Conservation (phyloP, 768 basidiomycete species). For the Trametes sanguinea region DNA sequence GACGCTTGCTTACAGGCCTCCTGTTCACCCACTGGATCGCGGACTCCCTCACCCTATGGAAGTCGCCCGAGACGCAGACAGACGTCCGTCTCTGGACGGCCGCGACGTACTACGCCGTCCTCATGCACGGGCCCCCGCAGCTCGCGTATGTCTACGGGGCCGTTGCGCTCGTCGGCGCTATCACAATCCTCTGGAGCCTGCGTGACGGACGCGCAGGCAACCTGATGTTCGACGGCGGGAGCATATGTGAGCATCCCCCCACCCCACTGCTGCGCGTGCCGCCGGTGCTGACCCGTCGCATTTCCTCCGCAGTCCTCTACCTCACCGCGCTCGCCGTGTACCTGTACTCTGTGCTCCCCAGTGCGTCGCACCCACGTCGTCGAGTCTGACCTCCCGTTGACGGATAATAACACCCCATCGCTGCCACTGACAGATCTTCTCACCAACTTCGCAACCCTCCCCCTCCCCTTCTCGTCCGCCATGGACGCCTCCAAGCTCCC, state of each 20-base stretch:
- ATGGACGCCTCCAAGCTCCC: slow-evolving; percentile 32
- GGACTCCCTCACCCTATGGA: slow-evolving; percentile 90
- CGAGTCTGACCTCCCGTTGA: slow-evolving; percentile 7
- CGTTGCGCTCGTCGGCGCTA: slow-evolving; percentile 59
- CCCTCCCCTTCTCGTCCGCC: slow-evolving; percentile 34
- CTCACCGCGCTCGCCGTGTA: slow-evolving; percentile 72
- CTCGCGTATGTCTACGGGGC: slow-evolving; percentile 59
- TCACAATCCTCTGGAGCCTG: slow-evolving; percentile 77
- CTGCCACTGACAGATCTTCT: slow-evolving; percentile 47
- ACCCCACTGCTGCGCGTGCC: background rate
- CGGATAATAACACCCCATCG: no score
- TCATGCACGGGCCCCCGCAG: slow-evolving; percentile 63
- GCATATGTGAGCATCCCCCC: slow-evolving; percentile 63
- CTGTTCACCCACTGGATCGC: slow-evolving; percentile 92
- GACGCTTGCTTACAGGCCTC: slow-evolving; percentile 48
- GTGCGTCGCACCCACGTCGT: slow-evolving; percentile 44
- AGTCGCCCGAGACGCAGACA: slow-evolving; percentile 68
- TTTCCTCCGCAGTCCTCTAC: slow-evolving; percentile 62
- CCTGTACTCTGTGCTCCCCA: slow-evolving; percentile 74
- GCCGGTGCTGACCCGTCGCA: slow-evolving; percentile 2
- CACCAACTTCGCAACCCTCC: slow-evolving; percentile 59
- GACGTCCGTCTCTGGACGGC: slow-evolving; percentile 83
- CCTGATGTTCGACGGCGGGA: slow-evolving; percentile 90
- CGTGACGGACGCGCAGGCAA: slow-evolving; percentile 78
- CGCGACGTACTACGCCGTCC: slow-evolving; percentile 78